Evolutionary conservation across 1,284 basidiomycete genomes (phyloP).

Genomic region (Ustilago xerochloae): DNA sequence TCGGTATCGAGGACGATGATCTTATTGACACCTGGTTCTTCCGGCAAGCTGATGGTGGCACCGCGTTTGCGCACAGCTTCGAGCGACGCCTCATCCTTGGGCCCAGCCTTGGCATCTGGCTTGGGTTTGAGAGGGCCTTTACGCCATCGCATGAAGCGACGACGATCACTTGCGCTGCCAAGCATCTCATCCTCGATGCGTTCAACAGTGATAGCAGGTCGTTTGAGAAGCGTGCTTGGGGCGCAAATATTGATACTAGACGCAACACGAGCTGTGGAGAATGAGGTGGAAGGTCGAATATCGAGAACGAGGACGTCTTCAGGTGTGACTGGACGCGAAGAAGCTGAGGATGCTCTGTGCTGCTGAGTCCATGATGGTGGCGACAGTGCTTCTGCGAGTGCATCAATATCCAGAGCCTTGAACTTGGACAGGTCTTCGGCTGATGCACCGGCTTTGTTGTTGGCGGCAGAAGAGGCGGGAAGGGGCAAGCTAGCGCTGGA

Average conservation of each 20-base stretch:
- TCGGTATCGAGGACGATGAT: conserved; percentile 65
- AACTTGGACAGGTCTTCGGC: conserved; percentile 27
- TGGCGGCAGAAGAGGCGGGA: conserved; percentile 16
- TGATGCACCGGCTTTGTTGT: conserved; percentile 14
- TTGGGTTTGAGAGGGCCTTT: conserved; percentile 41
- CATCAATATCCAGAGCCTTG: conserved; percentile 43
- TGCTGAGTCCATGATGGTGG: conserved; percentile 24
- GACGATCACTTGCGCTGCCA: conserved; percentile 39
- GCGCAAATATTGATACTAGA: conserved; percentile 87
- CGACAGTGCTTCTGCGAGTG: conserved; percentile 30
- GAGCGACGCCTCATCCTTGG: conserved; percentile 11
- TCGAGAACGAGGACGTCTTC: conserved; percentile 75
- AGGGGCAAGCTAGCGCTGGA: conserved; percentile 32
- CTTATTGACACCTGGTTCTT: conserved; percentile 45
- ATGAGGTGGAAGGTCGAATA: conserved; percentile 78
- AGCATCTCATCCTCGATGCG: conserved; percentile 65
- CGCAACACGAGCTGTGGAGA: conserved; percentile 46
- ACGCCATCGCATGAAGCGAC: conserved; percentile 54
- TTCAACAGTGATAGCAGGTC: conserved; percentile 62
- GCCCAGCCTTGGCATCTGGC: conserved; percentile 8
- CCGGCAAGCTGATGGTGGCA: conserved; percentile 32
- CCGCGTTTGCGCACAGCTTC: conserved; percentile 26
- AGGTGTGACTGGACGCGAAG: conserved; percentile 6
- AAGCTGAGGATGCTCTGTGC: neutral
- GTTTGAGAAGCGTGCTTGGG: conserved; percentile 84